A percentile compares a stretch with the other conserved stretches of the same genome.
phyloP scores from a whole-genome alignment of 768 basidiomycete species.

The Hemileccinum rubropunctum region DNA sequence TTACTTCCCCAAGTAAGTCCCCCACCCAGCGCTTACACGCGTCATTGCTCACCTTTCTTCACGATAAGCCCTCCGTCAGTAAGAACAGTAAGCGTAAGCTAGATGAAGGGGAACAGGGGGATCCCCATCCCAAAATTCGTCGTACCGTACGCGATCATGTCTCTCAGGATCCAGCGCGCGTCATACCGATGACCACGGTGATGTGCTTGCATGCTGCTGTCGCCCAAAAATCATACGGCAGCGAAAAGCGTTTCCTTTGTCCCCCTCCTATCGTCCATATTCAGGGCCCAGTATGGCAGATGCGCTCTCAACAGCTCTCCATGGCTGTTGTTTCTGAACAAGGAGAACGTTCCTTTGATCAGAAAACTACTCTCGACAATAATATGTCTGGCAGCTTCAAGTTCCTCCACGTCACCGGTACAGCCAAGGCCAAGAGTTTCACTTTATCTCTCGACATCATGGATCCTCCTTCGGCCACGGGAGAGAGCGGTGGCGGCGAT shows the following conservation, averaged over 20 bases:
- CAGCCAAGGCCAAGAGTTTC: conserved; percentile 88
- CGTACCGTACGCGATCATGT: conserved; percentile 83
- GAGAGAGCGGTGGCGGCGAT: conserved; percentile 34
- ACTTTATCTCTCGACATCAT: conserved; percentile 82
- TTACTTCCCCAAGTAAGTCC: conserved; percentile 40
- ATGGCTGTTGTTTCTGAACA: conserved; percentile 86
- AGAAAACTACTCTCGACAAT: conserved; percentile 79
- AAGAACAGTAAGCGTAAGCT: conserved; percentile 72
- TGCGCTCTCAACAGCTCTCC: conserved; percentile 75
- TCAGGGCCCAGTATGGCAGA: conserved; percentile 83
- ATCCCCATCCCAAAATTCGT: conserved; percentile 74
- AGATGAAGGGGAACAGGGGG: conserved; percentile 57
- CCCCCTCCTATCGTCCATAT: conserved; percentile 93
- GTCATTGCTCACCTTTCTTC: conserved; percentile 21
- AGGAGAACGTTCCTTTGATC: conserved; percentile 81
- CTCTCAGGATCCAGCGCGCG: conserved; percentile 68
- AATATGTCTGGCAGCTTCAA: conserved; percentile 89
- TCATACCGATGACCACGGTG: conserved; percentile 88
- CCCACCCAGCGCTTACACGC: conserved; percentile 28
- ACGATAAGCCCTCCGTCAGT: conserved; percentile 29
- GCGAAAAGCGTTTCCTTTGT: conserved; percentile 91
- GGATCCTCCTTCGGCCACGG: conserved; percentile 59
- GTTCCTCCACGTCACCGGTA: conserved; percentile 84
- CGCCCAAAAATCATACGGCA: conserved; percentile 94
- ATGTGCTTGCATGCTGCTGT: conserved; percentile 90